Conservation (phyloP, 2,329 filamentous ascomycete genomes). For the Pleurostoma richardsiae region DNA sequence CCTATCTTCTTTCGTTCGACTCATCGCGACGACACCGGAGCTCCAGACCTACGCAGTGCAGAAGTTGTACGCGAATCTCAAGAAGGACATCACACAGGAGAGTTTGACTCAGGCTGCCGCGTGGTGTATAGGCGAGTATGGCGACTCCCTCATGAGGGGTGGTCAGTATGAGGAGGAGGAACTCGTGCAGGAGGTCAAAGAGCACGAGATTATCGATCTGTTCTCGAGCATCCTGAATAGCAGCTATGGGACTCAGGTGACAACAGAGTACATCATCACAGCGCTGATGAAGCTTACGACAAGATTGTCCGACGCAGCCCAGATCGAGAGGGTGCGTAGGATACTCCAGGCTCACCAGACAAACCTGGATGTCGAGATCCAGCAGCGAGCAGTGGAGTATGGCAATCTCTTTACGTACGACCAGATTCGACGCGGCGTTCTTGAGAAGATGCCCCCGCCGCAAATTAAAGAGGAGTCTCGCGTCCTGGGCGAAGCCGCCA, state of each 20-base stretch:
- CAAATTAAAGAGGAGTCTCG: slow-evolving; percentile 95
- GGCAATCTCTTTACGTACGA: slow-evolving; percentile 91
- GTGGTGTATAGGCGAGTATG: slow-evolving; percentile 98
- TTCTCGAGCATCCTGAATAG: slow-evolving; percentile 90
- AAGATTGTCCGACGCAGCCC: slow-evolving; percentile 74
- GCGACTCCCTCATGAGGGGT: slow-evolving; percentile 80
- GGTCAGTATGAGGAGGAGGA: slow-evolving; percentile 95
- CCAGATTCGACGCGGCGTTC: slow-evolving; percentile 77
- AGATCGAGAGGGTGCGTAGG: slow-evolving; percentile 78
- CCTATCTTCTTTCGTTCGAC: slow-evolving; percentile 88
- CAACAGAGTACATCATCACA: slow-evolving; percentile 94
- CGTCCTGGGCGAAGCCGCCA: slow-evolving; percentile 71
- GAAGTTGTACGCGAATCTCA: slow-evolving; percentile 85
- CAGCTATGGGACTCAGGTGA: slow-evolving; percentile 85
- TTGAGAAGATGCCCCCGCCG: slow-evolving; percentile 96
- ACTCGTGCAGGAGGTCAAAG: slow-evolving; percentile 71
- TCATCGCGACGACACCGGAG: slow-evolving; percentile 91
- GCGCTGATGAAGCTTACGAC: slow-evolving; percentile 93
- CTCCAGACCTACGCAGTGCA: slow-evolving; percentile 95
- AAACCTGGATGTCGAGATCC: slow-evolving; percentile 90
- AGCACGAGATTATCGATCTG: slow-evolving; percentile 88
- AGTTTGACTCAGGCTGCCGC: slow-evolving; percentile 87
- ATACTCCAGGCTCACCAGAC: slow-evolving; percentile 74
- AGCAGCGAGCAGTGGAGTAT: slow-evolving; percentile 94
- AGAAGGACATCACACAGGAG: slow-evolving; percentile 97